Conservation (phyloP, 73 alveolate genomes). For the Uronychia binucleata region DNA sequence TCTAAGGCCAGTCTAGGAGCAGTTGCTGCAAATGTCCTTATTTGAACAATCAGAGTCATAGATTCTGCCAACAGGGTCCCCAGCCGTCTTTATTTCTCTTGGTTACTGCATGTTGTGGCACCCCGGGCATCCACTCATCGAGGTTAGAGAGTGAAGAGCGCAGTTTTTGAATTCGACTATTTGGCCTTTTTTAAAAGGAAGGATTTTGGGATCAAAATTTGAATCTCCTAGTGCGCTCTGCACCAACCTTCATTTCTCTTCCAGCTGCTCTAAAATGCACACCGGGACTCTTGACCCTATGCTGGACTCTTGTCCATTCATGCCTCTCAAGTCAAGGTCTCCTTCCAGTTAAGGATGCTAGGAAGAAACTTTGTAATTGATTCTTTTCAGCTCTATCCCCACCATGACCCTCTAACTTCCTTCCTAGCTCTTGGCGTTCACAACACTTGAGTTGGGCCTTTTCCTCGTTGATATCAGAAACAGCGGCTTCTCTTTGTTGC, state of each 20-base stretch:
- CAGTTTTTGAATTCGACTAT: neutral
- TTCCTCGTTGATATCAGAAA: neutral
- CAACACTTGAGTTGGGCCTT: neutral
- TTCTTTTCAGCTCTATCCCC: neutral
- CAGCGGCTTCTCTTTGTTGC: no score
- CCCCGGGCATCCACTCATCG: neutral
- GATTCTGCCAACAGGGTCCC: neutral
- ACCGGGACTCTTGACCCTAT: no score
- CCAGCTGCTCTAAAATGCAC: neutral
- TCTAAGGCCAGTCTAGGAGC: no score
- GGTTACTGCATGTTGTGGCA: neutral
- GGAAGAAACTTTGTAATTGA: neutral
- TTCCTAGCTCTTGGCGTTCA: neutral
- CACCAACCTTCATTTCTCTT: neutral
- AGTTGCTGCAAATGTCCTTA: neutral
- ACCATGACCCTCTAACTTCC: neutral
- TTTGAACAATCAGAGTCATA: neutral
- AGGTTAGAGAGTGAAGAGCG: neutral
- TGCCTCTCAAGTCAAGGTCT: no score
- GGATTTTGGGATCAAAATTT: neutral
- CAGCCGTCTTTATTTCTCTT: neutral
- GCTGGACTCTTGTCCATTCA: no score
- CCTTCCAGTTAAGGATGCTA: no score
- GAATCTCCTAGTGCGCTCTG: neutral
- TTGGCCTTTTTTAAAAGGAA: neutral